These are phyloP conservation scores for Dothistroma septosporum DNA, from an alignment of 2,329 filamentous ascomycete genomes.

Conservation along the genomic window DNA sequence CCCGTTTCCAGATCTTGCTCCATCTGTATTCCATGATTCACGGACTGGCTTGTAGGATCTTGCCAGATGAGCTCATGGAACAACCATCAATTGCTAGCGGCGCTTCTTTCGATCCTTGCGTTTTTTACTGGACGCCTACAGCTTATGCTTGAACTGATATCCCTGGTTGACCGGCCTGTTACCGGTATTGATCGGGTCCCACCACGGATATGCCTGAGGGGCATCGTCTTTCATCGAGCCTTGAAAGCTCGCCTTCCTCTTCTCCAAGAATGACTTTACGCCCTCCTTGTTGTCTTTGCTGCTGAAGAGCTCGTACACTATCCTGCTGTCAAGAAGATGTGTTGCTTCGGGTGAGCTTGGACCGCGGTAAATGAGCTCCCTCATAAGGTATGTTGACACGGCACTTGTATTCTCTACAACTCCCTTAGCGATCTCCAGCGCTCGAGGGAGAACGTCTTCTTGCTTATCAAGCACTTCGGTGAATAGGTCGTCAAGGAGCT, in stretches of 20 bases:
- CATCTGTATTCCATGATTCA: no score
- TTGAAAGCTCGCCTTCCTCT: constrained; percentile 59
- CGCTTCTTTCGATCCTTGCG: background rate
- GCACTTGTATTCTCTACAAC: constrained; percentile 63
- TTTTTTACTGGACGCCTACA: constrained; percentile 14
- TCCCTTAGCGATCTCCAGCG: constrained; percentile 63
- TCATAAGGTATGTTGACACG: constrained; percentile 63
- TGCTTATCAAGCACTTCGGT: constrained; percentile 58
- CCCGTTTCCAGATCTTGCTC: no score
- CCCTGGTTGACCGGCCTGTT: constrained; percentile 36
- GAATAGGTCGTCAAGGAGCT: constrained; percentile 59
- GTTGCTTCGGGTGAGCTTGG: constrained; percentile 61
- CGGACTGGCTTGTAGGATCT: background rate
- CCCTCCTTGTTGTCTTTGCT: constrained; percentile 64
- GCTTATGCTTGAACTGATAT: constrained; percentile 27
- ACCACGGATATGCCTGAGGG: constrained; percentile 64
- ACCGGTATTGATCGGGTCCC: constrained; percentile 53
- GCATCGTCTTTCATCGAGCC: constrained; percentile 58
- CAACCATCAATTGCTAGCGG: background rate
- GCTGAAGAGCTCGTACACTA: constrained; percentile 59
- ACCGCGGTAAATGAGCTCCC: constrained; percentile 64
- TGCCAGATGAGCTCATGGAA: background rate
- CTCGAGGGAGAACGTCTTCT: constrained; percentile 59
- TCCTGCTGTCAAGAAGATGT: constrained; percentile 63
- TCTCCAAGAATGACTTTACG: constrained; percentile 65